A percentile compares a stretch with the other conserved stretches of the same genome.
These are phyloP conservation scores for Linnemannia zychae DNA, from an alignment of 192 early-diverging fungal species.

Conservation along the genomic window DNA sequence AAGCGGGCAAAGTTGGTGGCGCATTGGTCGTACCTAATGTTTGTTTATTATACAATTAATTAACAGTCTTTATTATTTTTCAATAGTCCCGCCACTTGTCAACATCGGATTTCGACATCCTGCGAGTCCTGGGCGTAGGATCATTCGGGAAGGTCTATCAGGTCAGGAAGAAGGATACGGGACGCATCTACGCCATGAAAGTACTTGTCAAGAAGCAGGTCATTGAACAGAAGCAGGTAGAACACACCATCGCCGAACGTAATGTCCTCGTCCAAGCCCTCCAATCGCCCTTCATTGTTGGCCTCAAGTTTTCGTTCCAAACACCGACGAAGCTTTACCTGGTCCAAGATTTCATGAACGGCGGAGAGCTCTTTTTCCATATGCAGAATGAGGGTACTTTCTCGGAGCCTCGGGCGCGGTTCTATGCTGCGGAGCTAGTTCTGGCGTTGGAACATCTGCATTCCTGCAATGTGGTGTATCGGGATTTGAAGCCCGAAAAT, in stretches of 20 bases:
- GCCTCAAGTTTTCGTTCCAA: conserved; percentile 85
- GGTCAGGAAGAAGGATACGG: conserved; percentile 84
- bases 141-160: conserved; percentile 87
- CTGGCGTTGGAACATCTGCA: conserved; percentile 80
- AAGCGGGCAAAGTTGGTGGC: neutral
- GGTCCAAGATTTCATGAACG: conserved; percentile 84
- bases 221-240: conserved; percentile 79
- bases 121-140: conserved; percentile 82
- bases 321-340: conserved; percentile 81
- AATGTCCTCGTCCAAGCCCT: conserved; percentile 78
- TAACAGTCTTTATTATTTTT: conserved; percentile 15
- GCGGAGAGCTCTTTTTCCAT: conserved; percentile 85
- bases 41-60: neutral
- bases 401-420: conserved; percentile 72
- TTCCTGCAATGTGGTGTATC: conserved; percentile 75
- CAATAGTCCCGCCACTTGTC: conserved; percentile 57
- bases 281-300: conserved; percentile 80
- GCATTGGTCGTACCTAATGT: neutral
- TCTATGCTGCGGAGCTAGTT: conserved; percentile 78
- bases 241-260: conserved; percentile 82
- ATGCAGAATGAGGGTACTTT: conserved; percentile 77
- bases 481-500: conserved; percentile 82
- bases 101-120: conserved; percentile 72
- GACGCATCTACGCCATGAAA: conserved; percentile 88
- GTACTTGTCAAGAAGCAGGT: conserved; percentile 82